Conservation (phyloP, 2,329 filamentous ascomycete species). For the Monilinia aucupariae region DNA sequence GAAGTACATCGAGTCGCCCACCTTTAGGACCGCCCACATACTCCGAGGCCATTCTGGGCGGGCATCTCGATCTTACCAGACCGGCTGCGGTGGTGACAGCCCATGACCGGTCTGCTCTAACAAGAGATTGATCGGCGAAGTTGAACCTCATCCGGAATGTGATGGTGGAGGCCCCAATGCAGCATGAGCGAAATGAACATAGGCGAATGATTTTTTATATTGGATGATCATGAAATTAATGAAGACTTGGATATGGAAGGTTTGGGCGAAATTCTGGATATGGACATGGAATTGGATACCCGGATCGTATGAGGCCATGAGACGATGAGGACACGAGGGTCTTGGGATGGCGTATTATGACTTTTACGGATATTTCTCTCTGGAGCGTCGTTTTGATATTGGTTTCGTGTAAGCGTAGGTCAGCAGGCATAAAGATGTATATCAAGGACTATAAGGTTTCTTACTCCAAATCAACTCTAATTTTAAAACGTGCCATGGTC, state of each 20-base stretch:
- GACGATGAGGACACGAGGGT: too few relatives aligned
- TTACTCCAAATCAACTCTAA: too few relatives aligned
- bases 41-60: constrained; percentile 21
- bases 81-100: constrained; percentile 22
- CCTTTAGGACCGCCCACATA: constrained; percentile 27
- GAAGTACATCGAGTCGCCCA: neutral
- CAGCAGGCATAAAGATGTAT: neutral
- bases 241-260: neutral
- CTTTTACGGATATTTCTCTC: neutral
- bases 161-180: neutral
- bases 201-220: neutral
- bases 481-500: neutral
- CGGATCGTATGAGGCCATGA: neutral
- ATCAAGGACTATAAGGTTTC: neutral
- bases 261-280: too few relatives aligned
- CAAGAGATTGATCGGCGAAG: constrained; percentile 18
- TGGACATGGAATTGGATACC: neutral
- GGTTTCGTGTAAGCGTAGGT: neutral
- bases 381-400: neutral
- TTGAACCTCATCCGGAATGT: neutral
- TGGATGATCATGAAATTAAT: constrained; percentile 2
- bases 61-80: constrained; percentile 16
- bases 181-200: neutral
- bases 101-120: constrained; percentile 15
- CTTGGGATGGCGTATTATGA: neutral